Evolutionary conservation across 805 yeast species (phyloP), one percentile per base, ranked within the genome.

Genomic region (Candida tammaniensis): DNA sequence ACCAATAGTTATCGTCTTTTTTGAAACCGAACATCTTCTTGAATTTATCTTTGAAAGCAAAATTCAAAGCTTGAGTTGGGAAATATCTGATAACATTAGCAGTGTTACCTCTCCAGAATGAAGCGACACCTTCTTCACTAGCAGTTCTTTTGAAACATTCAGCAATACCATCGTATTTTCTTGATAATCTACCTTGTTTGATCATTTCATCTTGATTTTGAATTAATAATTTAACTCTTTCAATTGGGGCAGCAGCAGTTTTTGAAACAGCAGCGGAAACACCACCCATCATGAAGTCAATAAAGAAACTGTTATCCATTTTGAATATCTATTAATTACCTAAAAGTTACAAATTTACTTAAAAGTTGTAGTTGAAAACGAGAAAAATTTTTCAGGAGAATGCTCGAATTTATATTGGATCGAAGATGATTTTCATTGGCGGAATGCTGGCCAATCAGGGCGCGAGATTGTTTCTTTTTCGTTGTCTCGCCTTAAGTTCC

Each of bases 51-150:
- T 88, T 89, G 91, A 88, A 89, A 61, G 97, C 97, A 61, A 88
- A 89, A 84, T 88, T 88, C 66, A 88, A 80, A 59, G 97, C 97
- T 76, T 88, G 97, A 69, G 97, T 89, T 71, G 97, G 97, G 95
- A 88, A 88, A 82, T 89, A 88, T 79, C 97, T 86, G 76, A 88
- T 82, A 67, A 88, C 97, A 74, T 88, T 88, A 61, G 97, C 97
- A 51, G 96, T 89, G 89, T 88, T 88, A 80, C 97, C 97, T 84
- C 96, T 84, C 97, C 97, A 88, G 91, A 88, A 87, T 48, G 97
- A 73, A 52, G 72, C 76, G 48, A 85, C 60, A 81, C 97, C 97
- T 77, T 88, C 97, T 54, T 83, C 86, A 55, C 85, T 83, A 50
- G 89, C 83, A 54, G 97, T 89, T 80, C 96, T 85, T 60, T 65